Percentiles rank a stretch among this genome's conserved stretches.
These are phyloP conservation scores for Martiniozyma asiatica DNA, from an alignment of 1,139 yeast species.

Conservation along the genomic window DNA sequence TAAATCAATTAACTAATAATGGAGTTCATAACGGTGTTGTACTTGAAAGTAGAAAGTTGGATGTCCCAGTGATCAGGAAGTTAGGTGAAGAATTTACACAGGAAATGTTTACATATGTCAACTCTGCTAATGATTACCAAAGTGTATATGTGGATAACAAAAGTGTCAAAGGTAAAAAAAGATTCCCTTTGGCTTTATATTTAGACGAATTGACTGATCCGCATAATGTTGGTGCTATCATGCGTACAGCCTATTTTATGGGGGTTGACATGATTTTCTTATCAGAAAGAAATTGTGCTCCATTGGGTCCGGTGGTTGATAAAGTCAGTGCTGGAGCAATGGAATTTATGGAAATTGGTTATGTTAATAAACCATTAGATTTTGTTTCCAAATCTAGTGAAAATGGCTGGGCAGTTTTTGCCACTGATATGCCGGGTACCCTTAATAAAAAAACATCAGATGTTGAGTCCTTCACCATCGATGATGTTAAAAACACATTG, in stretches of 20 bases:
- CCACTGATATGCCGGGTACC: slow-evolving; percentile 38
- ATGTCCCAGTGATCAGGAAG: slow-evolving; percentile 28
- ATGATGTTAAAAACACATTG: slow-evolving; percentile 33
- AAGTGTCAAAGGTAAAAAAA: slow-evolving; percentile 3
- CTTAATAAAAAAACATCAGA: slow-evolving; percentile 13
- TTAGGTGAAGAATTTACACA: slow-evolving; percentile 19
- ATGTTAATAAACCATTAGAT: slow-evolving; percentile 42
- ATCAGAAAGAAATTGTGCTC: slow-evolving; percentile 63
- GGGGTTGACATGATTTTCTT: slow-evolving; percentile 76
- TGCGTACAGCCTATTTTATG: slow-evolving; percentile 69
- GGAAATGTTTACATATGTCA: slow-evolving; percentile 25
- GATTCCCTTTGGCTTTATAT: slow-evolving; percentile 59
- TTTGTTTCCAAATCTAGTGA: slow-evolving; percentile 45
- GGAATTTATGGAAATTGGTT: slow-evolving; percentile 56
- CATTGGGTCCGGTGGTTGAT: slow-evolving; percentile 62
- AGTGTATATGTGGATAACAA: not conserved
- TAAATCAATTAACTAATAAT: slow-evolving; percentile 50
- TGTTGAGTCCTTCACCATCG: slow-evolving; percentile 30
- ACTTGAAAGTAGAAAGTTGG: slow-evolving; percentile 51
- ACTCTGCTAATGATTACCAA: slow-evolving; percentile 3
- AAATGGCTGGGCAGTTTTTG: slow-evolving; percentile 62
- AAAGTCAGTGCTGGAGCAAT: slow-evolving; percentile 86
- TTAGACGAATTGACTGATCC: slow-evolving; percentile 84
- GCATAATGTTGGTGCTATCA: slow-evolving; percentile 79
- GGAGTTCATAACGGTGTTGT: slow-evolving; percentile 82